Evolutionary conservation across 2,329 filamentous ascomycete genomes (phyloP), one percentile per base, ranked within the genome.

Genomic region (Alternaria tenuissima): DNA sequence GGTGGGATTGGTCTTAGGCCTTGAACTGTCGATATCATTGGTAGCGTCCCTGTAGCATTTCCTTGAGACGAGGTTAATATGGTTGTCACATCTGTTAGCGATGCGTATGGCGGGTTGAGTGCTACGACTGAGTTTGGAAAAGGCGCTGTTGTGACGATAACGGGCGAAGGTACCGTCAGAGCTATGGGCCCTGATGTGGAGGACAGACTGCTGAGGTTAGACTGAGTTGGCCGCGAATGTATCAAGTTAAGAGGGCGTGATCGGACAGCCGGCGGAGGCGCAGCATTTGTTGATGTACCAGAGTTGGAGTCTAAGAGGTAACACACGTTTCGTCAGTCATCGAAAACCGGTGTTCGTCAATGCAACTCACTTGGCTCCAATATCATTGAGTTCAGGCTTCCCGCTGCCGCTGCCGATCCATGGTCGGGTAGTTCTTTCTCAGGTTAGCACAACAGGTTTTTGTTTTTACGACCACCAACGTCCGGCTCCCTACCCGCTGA

Each of bases 11-110:
- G 73, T 59, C 49, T 59, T 2, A 74, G 59, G 22, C 57, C 62
- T 66, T 75, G 61, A 30, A 72, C 60, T 20, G 66, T 74, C 28
- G 69, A 72, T 41, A 52, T 51, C 64, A 72, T 73, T 24, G 51
- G 46, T 42, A 52, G 39, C 28, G 39, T 52, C 12, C 43, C 32
- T 36, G 58, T 57, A 22, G 55, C 48, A 55, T 59, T 56, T 36
- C 39, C 44, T 22, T 24, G 55, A 52, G 58, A 55, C 30, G 52
- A 41, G 24, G 20, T 47, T 28, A 32, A 44, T 14, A 39, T 22
- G 26, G 36, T 20, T 22, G 46, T 51, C 42, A 46, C 53, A 59
- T 65, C 18, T 44, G 42, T 43, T 28, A 51, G n/a, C 7, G 36
- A 18, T 39, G 48, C 32, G 32, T 28, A 51, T 14, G 64, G 58